A percentile compares a stretch with the other conserved stretches of the same genome.
These are phyloP conservation scores for Hansfordia pulvinata DNA, from an alignment of 2,329 filamentous ascomycete species.

Conservation along the genomic window DNA sequence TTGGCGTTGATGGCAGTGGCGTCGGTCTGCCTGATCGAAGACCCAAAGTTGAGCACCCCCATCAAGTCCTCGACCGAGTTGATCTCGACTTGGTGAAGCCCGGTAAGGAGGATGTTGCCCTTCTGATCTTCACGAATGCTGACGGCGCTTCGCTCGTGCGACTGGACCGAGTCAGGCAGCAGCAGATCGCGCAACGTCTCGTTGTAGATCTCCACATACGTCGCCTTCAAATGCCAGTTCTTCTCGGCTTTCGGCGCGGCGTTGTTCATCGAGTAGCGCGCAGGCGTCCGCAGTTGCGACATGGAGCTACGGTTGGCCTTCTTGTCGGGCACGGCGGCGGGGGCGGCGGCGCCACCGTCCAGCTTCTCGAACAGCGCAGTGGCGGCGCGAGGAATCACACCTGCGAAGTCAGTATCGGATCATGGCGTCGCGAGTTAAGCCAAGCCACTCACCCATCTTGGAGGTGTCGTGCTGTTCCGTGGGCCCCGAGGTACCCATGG, in stretches of 20 bases:
- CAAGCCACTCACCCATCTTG: constrained; percentile 56
- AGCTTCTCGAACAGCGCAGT: constrained; percentile 79
- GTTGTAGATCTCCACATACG: constrained; percentile 96
- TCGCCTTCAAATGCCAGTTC: constrained; percentile 84
- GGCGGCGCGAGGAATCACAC: constrained; percentile 90
- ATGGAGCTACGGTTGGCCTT: constrained; percentile 49
- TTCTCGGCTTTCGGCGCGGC: constrained; percentile 43
- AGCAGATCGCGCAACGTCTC: constrained; percentile 88
- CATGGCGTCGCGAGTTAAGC: not conserved
- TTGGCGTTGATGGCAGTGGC: constrained; percentile 95
- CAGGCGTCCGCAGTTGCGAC: constrained; percentile 68
- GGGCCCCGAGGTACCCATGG: constrained; percentile 92
- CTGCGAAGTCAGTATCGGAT: constrained; percentile 27
- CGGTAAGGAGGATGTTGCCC: constrained; percentile 87
- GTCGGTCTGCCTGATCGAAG: constrained; percentile 88
- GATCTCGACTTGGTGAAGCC: constrained; percentile 75
- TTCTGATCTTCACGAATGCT: constrained; percentile 89
- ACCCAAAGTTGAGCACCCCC: constrained; percentile 81
- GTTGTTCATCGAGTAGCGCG: constrained; percentile 55
- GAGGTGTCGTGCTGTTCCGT: constrained; percentile 57
- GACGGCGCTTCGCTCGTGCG: constrained; percentile 62
- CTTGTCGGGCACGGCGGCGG: too few relatives aligned
- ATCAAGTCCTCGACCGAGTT: constrained; percentile 87
- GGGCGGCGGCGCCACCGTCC: constrained; percentile 33
- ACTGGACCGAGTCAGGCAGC: constrained; percentile 57